These are phyloP conservation scores for Ambrosia artemisiifolia DNA, from an alignment of 129 eudicot species.

Conservation along the genomic window DNA sequence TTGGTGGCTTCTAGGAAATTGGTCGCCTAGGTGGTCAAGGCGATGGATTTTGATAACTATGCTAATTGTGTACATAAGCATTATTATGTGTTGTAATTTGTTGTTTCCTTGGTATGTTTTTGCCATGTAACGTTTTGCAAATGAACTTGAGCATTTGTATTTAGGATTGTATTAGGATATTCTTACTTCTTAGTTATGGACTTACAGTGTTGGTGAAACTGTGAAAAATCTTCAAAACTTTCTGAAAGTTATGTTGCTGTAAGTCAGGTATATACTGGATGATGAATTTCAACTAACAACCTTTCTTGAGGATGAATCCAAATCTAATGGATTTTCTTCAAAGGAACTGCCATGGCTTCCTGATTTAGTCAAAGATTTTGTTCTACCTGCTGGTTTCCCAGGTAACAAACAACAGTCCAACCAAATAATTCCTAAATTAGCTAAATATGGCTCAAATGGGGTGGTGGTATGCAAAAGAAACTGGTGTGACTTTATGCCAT, in stretches of 20 bases:
- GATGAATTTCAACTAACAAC: slow-evolving; percentile 44
- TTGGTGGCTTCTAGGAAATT: too few relatives aligned
- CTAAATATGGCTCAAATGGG: slow-evolving; percentile 9
- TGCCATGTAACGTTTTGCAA: not conserved
- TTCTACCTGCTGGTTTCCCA: slow-evolving; percentile 91
- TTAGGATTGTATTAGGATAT: not conserved
- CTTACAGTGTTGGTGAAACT: not conserved
- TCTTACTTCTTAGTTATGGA: not conserved
- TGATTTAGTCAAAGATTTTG: slow-evolving; percentile 61
- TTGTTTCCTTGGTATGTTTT: not conserved
- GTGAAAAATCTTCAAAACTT: not conserved
- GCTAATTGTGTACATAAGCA: not conserved
- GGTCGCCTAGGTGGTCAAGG: too few relatives aligned
- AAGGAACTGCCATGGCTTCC: slow-evolving; percentile 75
- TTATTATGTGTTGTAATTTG: not conserved
- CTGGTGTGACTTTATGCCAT: not conserved
- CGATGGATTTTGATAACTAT: too few relatives aligned
- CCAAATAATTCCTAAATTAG: not conserved
- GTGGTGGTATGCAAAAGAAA: not conserved
- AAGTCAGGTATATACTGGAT: slow-evolving; percentile 61
- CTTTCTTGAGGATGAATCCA: slow-evolving; percentile 41
- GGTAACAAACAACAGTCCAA: slow-evolving; percentile 36
- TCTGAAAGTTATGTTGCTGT: slow-evolving; percentile 1
- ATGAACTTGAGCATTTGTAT: not conserved
- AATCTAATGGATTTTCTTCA: slow-evolving; percentile 29